Base-by-base conservation (phyloP, 345 rosid genomes). In the Microcos paniculata region DNA sequence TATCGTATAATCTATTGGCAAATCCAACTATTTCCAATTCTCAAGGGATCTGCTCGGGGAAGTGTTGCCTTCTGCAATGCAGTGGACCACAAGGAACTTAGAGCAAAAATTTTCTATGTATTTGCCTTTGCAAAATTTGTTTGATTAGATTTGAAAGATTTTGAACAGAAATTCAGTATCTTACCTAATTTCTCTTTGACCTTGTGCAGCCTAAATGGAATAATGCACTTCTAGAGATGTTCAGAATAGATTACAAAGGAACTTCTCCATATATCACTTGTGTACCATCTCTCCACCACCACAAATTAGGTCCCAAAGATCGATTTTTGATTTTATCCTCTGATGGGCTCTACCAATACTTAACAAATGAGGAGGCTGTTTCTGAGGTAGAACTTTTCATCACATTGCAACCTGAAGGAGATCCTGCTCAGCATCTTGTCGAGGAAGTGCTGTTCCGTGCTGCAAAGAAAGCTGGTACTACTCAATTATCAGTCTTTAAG, bases 341-440 rank as follows among this genome's bases (percentile, higher is more conserved):
- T 0, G 99, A 96, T 59, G 99, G 99, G 21, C 92, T 96, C 11
- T 96, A 93, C 79, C 98, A 96, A 62, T 96, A 92, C 88, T 85
- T 96, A 61, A 96, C 97, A 1, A 93, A 96, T 4, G 97, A 96
- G 76, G 98, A 96, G 80, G 99, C 97, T 4, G 93, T 96, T 43
- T 82, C 90, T 9, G 98, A 92, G 75, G 98, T 96, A 5, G 95
- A 96, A 70, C 92, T 88, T 72, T 96, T 93, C 90, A 88, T 96
- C 61, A 28, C 86, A 10, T 70, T 93, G 76, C 97, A 96, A 79
- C 99, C 99, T 2, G 98, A 93, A 82, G 99, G 99, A 48, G 99
- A 96, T 82, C 99, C 99, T 16, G 99, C 99, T 0, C 98, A 93
- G 75, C 99, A 96, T 77, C 90, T 96, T 62, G 84, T 96, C 4